phyloP scores from a whole-genome alignment of 768 basidiomycete species.

The Floccularia luteovirens region DNA sequence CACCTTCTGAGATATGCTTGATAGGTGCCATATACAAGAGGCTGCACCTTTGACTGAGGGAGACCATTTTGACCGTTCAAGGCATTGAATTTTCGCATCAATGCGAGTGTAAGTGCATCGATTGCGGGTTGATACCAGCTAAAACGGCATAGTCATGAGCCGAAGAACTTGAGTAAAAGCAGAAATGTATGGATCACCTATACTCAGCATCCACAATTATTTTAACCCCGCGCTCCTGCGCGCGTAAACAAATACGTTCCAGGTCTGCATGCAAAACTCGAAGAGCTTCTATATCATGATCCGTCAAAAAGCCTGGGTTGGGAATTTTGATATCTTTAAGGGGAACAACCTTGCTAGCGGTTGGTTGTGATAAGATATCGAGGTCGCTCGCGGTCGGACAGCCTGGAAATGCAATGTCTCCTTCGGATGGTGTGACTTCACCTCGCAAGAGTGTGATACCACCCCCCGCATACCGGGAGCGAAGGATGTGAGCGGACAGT shows the following conservation, averaged over 20 bases:
- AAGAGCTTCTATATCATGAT: constrained; percentile 53
- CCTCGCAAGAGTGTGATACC: too few species aligned
- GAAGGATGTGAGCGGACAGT: constrained; percentile 51
- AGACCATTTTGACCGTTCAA: constrained; percentile 9
- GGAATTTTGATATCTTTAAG: background rate
- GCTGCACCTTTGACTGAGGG: constrained; percentile 31
- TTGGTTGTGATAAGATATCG: constrained; percentile 30
- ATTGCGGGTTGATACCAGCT: constrained; percentile 78
- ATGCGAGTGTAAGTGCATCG: constrained; percentile 67
- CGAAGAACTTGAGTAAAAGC: background rate
- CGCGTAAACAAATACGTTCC: constrained; percentile 53
- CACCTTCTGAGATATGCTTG: constrained; percentile 84
- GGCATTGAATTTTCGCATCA: constrained; percentile 78
- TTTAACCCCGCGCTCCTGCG: constrained; percentile 53
- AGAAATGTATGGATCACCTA: too few species aligned
- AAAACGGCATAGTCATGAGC: constrained; percentile 3
- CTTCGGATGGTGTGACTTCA: constrained; percentile 14
- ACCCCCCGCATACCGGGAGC: constrained; percentile 22
- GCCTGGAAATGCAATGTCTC: constrained; percentile 60
- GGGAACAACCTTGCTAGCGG: background rate
- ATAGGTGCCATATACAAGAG: constrained; percentile 78
- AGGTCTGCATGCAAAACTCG: constrained; percentile 57
- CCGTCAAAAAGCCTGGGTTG: constrained; percentile 22
- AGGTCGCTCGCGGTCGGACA: constrained; percentile 54
- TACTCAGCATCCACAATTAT: constrained; percentile 86